A percentile compares a stretch with the other conserved stretches of the same genome.
Conservation (phyloP, 345 rosid genomes). For the Limnanthes douglasii region DNA sequence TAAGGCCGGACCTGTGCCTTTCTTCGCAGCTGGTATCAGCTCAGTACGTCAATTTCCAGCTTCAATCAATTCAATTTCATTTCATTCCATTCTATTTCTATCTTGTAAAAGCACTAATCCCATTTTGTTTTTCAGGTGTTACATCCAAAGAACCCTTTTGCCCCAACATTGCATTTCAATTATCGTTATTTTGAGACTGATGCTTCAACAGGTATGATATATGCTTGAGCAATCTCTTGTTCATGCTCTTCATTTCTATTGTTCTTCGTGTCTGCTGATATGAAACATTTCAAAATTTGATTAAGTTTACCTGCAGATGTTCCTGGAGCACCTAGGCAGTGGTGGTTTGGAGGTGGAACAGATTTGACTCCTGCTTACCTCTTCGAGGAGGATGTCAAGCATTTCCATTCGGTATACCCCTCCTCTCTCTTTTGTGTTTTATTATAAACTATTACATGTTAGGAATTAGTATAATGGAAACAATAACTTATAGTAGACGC, state of each 20-base stretch:
- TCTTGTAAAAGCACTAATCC: background rate
- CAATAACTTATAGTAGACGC: too few species aligned
- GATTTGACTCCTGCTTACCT: conserved; percentile 96
- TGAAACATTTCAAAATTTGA: background rate
- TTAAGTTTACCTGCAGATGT: conserved; percentile 23
- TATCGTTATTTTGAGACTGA: conserved; percentile 77
- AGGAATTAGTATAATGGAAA: too few species aligned
- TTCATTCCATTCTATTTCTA: background rate
- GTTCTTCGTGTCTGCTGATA: conserved; percentile 1
- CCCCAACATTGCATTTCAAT: conserved; percentile 81
- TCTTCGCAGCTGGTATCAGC: conserved; percentile 97
- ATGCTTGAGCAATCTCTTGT: too few species aligned
- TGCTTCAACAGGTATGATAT: conserved; percentile 73
- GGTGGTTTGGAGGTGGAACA: conserved; percentile 99
- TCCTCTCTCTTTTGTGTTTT: background rate
- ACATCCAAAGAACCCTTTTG: conserved; percentile 88
- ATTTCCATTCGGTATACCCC: conserved; percentile 65
- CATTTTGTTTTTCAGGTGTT: conserved; percentile 34
- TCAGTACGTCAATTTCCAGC: conserved; percentile 55
- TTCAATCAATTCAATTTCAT: conserved; percentile 1
- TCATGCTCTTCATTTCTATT: background rate
- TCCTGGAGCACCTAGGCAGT: conserved; percentile 95
- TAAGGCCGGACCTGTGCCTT: conserved; percentile 73
- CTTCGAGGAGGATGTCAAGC: conserved; percentile 92
- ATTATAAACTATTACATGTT: background rate